Conservation (phyloP, 106 monocot species). For the Agapanthus africanus region DNA sequence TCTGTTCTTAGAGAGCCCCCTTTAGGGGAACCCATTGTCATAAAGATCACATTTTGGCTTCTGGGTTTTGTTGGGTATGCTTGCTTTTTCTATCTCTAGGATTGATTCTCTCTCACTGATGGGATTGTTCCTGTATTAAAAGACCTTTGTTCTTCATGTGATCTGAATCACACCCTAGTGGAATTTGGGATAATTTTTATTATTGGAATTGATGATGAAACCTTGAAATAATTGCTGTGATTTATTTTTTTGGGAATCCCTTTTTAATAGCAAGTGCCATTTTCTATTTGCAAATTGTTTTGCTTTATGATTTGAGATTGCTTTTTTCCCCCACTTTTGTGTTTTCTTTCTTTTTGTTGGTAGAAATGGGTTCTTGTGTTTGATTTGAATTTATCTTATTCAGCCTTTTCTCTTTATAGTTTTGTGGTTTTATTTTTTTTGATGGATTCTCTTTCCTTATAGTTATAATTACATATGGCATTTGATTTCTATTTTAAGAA, state of each 20-base stretch:
- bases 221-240: not conserved
- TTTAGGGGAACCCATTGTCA: not conserved
- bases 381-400: no score
- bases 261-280: not conserved
- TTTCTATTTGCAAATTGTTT: not conserved
- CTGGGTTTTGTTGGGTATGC: not conserved
- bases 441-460: not conserved
- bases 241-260: not conserved
- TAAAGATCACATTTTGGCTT: conserved; percentile 5
- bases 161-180: not conserved
- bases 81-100: not conserved
- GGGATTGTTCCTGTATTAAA: not conserved
- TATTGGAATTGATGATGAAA: not conserved
- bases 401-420: not conserved
- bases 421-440: not conserved
- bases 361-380: not conserved
- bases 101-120: not conserved
- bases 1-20: no score
- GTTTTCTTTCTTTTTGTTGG: not conserved
- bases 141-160: not conserved
- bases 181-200: not conserved
- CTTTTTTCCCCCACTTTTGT: no score
- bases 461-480: not conserved
- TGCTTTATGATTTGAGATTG: no score
- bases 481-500: not conserved